Base-by-base conservation (phyloP, 768 basidiomycete species). In the Suillus cothurnatus region DNA sequence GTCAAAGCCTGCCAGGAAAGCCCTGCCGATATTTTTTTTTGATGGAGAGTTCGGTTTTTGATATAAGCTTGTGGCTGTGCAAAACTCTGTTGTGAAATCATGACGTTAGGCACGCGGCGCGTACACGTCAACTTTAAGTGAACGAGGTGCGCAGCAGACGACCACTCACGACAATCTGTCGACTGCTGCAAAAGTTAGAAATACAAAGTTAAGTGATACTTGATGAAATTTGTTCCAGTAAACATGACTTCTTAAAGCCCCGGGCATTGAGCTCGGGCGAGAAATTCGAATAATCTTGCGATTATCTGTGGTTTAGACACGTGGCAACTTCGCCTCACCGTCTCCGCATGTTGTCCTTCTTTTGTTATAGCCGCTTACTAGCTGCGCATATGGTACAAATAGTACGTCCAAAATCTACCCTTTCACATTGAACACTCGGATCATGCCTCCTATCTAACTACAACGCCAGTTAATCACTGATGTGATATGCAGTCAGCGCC, bases 1-100 rank as follows among this genome's bases (percentile, higher is more conserved):
- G 12, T n/a, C 90, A 53, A 53, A 53, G 31, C 53, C 32, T 55
- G 6, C 31, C 53, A 32, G 12, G 19, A 34, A n/a, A 12, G 53
- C 32, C 31, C 17, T 21, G 17, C 52, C 52, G 52, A 53, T 52
- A 31, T 5, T 19, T 53, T 50, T 47, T 53, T 53, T 28, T 52
- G 50, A 52, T 53, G 52, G 15, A 23, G 15, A 50, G 26, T 31
- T 23, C 47, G 17, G 28, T 9, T 53, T 31, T 53, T 53, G 52
- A 53, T 53, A 53, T 53, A 53, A 31, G 52, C 52, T 31, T 31
- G 52, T 53, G 52, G 52, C 52, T 53, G 52, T 53, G 52, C 19
- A 5, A 53, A 49, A 26, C 8, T 19, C 28, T 53, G 23, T 9
- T 53, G 52, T 53, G 52, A 53, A 21, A 17, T 53, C 52, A 53